Conservation (phyloP, 805 yeast species). For the Wickerhamomyces chaumierensis region DNA sequence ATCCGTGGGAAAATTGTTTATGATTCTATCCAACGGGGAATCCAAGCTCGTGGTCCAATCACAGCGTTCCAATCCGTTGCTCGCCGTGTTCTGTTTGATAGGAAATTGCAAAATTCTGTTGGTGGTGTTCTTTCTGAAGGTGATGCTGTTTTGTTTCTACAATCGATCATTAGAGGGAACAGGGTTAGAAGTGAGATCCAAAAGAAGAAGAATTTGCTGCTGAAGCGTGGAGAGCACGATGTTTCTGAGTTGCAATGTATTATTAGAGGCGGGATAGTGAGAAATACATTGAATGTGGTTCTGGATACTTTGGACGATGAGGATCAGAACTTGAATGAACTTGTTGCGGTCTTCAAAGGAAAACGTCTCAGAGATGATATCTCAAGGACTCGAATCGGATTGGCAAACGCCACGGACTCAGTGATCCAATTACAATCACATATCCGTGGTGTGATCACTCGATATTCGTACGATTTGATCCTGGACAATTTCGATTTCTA, state of each 20-base stretch:
- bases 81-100: conserved; percentile 22
- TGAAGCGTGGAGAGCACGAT: background rate
- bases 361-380: conserved; percentile 20
- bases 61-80: conserved; percentile 25
- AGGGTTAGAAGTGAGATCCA: conserved; percentile 5
- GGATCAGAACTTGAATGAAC: conserved; percentile 11
- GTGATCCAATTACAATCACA: conserved; percentile 41
- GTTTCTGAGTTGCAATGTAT: conserved; percentile 42
- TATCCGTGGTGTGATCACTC: conserved; percentile 49
- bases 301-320: conserved; percentile 18
- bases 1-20: conserved; percentile 8
- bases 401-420: conserved; percentile 1
- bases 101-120: conserved; percentile 11
- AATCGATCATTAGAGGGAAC: conserved; percentile 25
- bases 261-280: conserved; percentile 32
- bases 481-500: conserved; percentile 41
- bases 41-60: conserved; percentile 10
- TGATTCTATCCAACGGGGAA: conserved; percentile 1
- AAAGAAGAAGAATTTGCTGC: conserved; percentile 1
- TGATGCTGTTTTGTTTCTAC: conserved; percentile 23
- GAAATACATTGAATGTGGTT: conserved; percentile 17
- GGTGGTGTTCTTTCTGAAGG: conserved; percentile 16
- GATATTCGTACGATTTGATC: conserved; percentile 44
- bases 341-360: conserved; percentile 32
- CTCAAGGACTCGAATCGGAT: background rate